Base-by-base conservation (phyloP, 1,284 basidiomycete species). In the Ganoderma leucocontextum region DNA sequence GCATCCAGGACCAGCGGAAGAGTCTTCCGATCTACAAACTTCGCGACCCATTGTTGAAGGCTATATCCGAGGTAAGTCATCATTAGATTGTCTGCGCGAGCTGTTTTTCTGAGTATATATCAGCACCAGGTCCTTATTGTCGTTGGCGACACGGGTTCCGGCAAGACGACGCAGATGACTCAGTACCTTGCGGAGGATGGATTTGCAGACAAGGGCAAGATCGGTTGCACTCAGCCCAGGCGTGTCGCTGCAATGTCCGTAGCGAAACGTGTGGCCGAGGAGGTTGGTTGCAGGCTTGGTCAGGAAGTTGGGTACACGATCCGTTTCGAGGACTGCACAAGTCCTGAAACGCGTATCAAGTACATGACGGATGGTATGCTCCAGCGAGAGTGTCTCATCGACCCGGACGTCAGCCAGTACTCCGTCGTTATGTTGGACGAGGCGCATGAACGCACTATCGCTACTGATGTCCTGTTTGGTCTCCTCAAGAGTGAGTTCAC, bases 351-450 rank as follows among this genome's bases (percentile, higher is more conserved):
- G 13, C 91, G 94, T 77, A 99, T 99, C 87, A 99, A 99, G 82
- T 99, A 98, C 87, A 99, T 99, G 98, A 99, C 98, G 72, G 97
- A 99, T 78, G 98, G 97, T 84, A 98, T 99, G 96, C 87, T 99
- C 15, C 95, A 98, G 78, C 89, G 97, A 82, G 97, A 99, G 84
- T 96, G 94, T 76, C 84, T 99, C 59, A 93, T 99, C 74, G 98
- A 99, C 78, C 97, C 97, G 6, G 91, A 98, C 73, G 92, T 96
- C 78, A 93, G 90, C 65, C 88, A 90, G 60, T 99, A 99, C 80
- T 96, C 95, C 9, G 95, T 99, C 63, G 87, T 99, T 80, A 99
- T 99, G 94, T 85, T 99, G 76, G 97, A 99, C 80, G 97, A 99
- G 82, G 97, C 98, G 15, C 97, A 99, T 82, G 98, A 99, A 81